Evolutionary conservation across 83 land plant genomes (phyloP), one percentile per base, ranked within the genome.

Genomic region (Thuja plicata): DNA sequence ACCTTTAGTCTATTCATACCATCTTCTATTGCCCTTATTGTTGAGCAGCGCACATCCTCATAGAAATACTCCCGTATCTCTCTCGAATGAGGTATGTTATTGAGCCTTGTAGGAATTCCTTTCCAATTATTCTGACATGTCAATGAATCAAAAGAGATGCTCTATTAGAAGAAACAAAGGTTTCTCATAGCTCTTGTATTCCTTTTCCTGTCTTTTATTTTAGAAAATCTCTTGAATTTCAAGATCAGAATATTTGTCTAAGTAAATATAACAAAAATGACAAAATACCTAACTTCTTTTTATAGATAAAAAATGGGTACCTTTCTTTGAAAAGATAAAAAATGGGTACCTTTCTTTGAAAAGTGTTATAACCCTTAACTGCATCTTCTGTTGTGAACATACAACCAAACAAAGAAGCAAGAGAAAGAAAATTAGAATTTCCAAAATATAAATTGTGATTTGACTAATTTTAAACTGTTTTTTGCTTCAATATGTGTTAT

Each of bases 21-120:
- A 91, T 92, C 97, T 82, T 91, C 88, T 62, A 96, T 88, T 27
- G 99, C 99, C 55, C 90, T 95, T 83, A 93, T 89, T 7, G 97
- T 95, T 34, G 98, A 94, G 88, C 90, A 90, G 19, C 96, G 90
- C 71, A 97, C 97, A 89, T 98, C 99, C 55, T 91, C 92, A 87
- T 97, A 98, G 80, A 98, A 98, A 88, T 97, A 98, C 57, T 92
- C 74, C 76, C 98, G 93, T 83, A 98, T 98, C 90, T 98, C 99
- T 87, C 96, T 95, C 24, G 99, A 93, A 87, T 98, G 97, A 82
- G 99, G 99, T 90, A 95, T 94, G 77, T 93, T 97, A 86, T 98
- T 98, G 88, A 98, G 84, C 80, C 91, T 94, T 37, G 99, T 98
- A 10, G 99, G 99, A 46, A 98, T 94, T 62, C 99, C 99, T 94